phyloP scores from a whole-genome alignment of 1,139 yeast genomes.

The Candida anutae region DNA sequence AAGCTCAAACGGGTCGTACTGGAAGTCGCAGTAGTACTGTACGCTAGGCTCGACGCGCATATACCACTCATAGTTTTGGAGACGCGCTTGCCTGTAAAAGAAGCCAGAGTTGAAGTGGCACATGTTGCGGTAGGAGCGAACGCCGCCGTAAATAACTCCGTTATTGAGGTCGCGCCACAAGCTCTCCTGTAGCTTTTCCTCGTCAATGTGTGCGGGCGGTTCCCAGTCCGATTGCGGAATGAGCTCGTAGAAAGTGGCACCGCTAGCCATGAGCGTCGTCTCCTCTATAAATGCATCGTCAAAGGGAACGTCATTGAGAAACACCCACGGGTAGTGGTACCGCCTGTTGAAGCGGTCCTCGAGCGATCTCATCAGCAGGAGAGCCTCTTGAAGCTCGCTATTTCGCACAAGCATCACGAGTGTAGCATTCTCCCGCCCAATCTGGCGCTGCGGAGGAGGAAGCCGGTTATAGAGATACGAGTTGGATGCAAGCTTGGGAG shows the following conservation, averaged over 20 bases:
- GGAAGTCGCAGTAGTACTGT: slow-evolving; percentile 41
- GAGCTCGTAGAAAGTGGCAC: slow-evolving; percentile 47
- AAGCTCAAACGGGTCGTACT: slow-evolving; percentile 37
- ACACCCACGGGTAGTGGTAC: slow-evolving; percentile 42
- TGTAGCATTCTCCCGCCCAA: slow-evolving; percentile 46
- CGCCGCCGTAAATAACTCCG: slow-evolving; percentile 34
- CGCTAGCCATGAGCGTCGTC: slow-evolving; percentile 81
- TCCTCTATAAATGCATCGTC: slow-evolving; percentile 34
- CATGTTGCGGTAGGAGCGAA: slow-evolving; percentile 38
- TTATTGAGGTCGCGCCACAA: slow-evolving; percentile 15
- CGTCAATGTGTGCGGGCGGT: slow-evolving; percentile 31
- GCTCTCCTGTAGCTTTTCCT: slow-evolving; percentile 17
- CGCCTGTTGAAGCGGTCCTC: slow-evolving; percentile 41
- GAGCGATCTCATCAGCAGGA: slow-evolving; percentile 35
- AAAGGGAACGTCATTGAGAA: slow-evolving; percentile 38
- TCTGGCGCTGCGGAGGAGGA: slow-evolving; percentile 25
- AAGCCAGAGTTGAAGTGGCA: slow-evolving; percentile 43
- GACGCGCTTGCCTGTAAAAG: slow-evolving; percentile 33
- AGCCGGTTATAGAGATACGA: slow-evolving; percentile 28
- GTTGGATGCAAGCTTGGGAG: slow-evolving; percentile 33
- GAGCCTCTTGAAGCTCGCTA: slow-evolving; percentile 33
- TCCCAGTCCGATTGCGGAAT: slow-evolving; percentile 39
- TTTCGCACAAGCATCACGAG: slow-evolving; percentile 40
- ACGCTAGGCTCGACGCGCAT: slow-evolving; percentile 43
- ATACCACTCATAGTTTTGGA: slow-evolving; percentile 36